These are phyloP conservation scores for Malus orientalis DNA, from an alignment of 306 rosid species.

Conservation along the genomic window DNA sequence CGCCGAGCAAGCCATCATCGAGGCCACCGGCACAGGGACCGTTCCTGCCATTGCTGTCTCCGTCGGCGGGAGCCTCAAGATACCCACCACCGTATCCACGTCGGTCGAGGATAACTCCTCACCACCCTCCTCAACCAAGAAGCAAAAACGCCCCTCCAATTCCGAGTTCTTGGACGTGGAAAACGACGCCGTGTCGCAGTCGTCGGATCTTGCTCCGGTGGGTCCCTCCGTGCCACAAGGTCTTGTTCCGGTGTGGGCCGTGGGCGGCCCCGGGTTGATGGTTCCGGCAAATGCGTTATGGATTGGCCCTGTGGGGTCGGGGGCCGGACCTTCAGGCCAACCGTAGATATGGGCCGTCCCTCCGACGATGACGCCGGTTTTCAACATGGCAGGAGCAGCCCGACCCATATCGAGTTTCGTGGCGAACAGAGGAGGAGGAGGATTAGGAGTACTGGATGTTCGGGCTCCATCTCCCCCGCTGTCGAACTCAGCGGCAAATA, in stretches of 20 bases:
- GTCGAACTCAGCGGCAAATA: constrained; percentile 29
- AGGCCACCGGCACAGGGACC: constrained; percentile 44
- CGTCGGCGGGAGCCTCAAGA: constrained; percentile 37
- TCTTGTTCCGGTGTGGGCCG: constrained; percentile 47
- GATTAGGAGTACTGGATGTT: background rate
- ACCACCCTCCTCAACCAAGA: constrained; percentile 20
- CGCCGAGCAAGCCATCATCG: constrained; percentile 38
- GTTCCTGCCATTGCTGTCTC: constrained; percentile 48
- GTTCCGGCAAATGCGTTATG: constrained; percentile 58
- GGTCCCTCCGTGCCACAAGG: constrained; percentile 40
- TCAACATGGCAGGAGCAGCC: constrained; percentile 33
- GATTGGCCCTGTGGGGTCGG: constrained; percentile 31
- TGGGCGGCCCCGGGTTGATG: constrained; percentile 37
- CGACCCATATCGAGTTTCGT: constrained; percentile 35
- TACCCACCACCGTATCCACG: constrained; percentile 23
- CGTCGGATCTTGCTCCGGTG: constrained; percentile 47
- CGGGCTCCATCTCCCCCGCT: background rate
- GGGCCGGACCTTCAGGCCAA: constrained; percentile 5
- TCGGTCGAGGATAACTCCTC: background rate
- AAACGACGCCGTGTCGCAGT: constrained; percentile 28
- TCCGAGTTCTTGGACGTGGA: constrained; percentile 39
- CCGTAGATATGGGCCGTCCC: constrained; percentile 56
- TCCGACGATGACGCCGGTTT: constrained; percentile 35
- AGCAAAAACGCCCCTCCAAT: constrained; percentile 44
- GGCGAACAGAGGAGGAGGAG: background rate